Evolutionary conservation across 2,329 filamentous ascomycete genomes (phyloP).

Genomic region (Metarhizium robertsii): DNA sequence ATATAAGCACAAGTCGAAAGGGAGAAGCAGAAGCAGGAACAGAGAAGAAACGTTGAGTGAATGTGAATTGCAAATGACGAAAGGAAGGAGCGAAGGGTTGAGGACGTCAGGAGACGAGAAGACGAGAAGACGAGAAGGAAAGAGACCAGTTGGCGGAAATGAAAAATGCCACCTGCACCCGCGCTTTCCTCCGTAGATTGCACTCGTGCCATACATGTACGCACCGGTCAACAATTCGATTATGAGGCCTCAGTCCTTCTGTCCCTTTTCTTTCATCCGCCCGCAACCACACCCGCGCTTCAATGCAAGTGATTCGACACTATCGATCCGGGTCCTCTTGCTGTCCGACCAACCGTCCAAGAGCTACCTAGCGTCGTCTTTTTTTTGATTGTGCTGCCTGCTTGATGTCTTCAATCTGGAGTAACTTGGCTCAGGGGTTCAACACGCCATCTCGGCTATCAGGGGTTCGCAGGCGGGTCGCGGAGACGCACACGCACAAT

Average conservation of each 20-base stretch:
- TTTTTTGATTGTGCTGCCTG: background rate
- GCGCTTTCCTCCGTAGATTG: too few species aligned
- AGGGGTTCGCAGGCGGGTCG: background rate
- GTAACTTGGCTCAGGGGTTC: background rate
- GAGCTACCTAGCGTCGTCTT: background rate
- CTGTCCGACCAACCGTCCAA: conserved; percentile 2
- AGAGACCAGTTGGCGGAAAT: background rate
- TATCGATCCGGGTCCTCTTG: background rate
- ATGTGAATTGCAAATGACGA: background rate
- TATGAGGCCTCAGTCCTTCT: background rate
- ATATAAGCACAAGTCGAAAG: background rate
- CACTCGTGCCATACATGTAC: too few species aligned
- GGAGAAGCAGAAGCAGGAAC: background rate
- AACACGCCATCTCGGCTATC: background rate
- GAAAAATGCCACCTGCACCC: too few species aligned
- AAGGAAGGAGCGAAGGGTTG: background rate
- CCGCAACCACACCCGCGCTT: background rate
- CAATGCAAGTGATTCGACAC: background rate
- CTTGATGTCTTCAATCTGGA: background rate
- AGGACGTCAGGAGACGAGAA: background rate
- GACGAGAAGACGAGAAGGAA: background rate
- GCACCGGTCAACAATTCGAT: background rate
- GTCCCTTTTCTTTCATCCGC: background rate
- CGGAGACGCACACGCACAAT: background rate
- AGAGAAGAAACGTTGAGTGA: background rate